phyloP scores from a whole-genome alignment of 345 rosid species.

The Noccaea caerulescens region DNA sequence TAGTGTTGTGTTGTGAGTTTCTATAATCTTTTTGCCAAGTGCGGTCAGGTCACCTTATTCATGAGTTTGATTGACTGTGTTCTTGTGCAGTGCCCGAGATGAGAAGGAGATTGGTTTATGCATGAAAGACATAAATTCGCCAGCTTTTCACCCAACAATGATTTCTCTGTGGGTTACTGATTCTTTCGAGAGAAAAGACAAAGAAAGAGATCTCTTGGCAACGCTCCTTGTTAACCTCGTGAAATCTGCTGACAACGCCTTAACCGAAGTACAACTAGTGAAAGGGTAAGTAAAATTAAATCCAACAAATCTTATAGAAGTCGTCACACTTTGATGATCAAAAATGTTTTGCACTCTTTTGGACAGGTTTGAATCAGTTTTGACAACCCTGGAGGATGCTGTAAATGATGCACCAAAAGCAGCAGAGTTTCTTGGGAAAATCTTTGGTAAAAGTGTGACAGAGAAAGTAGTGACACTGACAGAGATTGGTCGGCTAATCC shows the following conservation, averaged over 20 bases:
- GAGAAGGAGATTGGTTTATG: constrained; percentile 83
- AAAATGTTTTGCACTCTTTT: neutral
- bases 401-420: constrained; percentile 96
- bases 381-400: constrained; percentile 76
- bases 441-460: constrained; percentile 60
- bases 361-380: constrained; percentile 73
- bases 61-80: constrained; percentile 29
- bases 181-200: constrained; percentile 94
- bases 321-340: constrained; percentile 1
- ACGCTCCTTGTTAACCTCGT: constrained; percentile 75
- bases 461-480: constrained; percentile 57
- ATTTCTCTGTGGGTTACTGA: constrained; percentile 89
- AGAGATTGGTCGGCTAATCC: constrained; percentile 63
- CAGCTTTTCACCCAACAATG: constrained; percentile 82
- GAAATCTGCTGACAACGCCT: constrained; percentile 52
- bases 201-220: constrained; percentile 82
- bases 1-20: constrained; percentile 9
- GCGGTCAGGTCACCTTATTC: neutral
- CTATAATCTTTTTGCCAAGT: neutral
- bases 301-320: neutral
- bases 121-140: constrained; percentile 82
- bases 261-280: constrained; percentile 59
- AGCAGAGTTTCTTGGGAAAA: constrained; percentile 74
- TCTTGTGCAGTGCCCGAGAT: constrained; percentile 74
- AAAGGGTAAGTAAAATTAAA: constrained; percentile 64